Evolutionary conservation across 495 filamentous ascomycete species (phyloP), one percentile per base, ranked within the genome.

Genomic region (Clavariopsis aquatica): DNA sequence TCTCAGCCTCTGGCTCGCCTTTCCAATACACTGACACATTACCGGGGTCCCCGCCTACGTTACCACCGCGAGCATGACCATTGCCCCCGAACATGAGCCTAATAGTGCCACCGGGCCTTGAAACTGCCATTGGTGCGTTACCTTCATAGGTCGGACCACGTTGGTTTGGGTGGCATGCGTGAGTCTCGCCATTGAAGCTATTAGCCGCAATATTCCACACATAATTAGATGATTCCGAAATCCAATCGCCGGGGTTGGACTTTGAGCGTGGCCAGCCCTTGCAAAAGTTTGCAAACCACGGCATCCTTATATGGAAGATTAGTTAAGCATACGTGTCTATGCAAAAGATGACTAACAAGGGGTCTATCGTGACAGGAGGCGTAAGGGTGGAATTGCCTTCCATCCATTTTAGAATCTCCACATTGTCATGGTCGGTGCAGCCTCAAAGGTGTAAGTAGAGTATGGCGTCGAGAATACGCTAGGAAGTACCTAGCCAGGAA

Each of bases 1-100:
- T 49, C 20, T 49, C 47, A 27, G 47, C 20, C 47, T 49, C 47
- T 23, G 47, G 47, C 47, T 49, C 47, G 47, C 47, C 47, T 22
- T 49, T 49, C 20, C 20, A 24, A 22, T 49, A 49, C 12, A 49
- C 47, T 13, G 47, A 24, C 47, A 49, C 47, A n/a, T 4, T 24
- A 22, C 47, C 47, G 9, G 47, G 47, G 47, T 49, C 47, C 20
- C 47, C 47, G 19, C 47, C 47, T 3, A 49, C 47, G 19, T 27
- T 49, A n/a, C 20, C 47, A 27, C 47, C 47, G 47, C 47, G 47
- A 23, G 47, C 47, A n/a, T 49, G 47, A 22, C 47, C 47, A 27
- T 49, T 49, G 17, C 47, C 47, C 20, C 47, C 47, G 19, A 49
- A 49, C 47, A 49, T 49, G 47, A 49, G 47, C 10, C 47, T 23